Evolutionary conservation across 768 basidiomycete species (phyloP), one percentile per base, ranked within the genome.

Genomic region (Tylopilus cervinicoccineus): DNA sequence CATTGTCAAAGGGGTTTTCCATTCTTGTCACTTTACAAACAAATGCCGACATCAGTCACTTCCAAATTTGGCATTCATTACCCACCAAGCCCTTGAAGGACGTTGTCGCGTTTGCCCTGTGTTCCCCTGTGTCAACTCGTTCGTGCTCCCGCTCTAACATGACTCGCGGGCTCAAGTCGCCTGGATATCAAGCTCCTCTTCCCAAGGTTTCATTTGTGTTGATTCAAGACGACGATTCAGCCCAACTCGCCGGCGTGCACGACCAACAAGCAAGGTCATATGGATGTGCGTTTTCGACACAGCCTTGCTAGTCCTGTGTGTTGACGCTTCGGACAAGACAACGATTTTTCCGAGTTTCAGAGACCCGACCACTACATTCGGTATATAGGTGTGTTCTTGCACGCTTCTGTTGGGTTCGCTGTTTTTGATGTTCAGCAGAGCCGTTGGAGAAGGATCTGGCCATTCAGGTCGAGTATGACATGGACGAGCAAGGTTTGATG

Each of bases 401-500:
- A n/a, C n/a, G n/a, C 20, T 27, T 28, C 22, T 31, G 20, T 16
- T 24, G 31, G 26, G 22, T 46, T 12, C 24, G 29, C 33, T 11
- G 26, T 38, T 45, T n/a, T 43, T 61, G 50, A 55, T 23, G 36
- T 28, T 39, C 39, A 23, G 20, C 61, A 91, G 93, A 96, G 60
- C 95, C 95, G 0, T 73, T 96, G 55, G 95, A 99, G 64, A 83
- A 81, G 39, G 96, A 99, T 55, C 79, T 98, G 16, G 86, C 87
- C 7, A 80, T 81, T 32, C 93, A 95, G 57, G 95, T 99, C 20
- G 96, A 98, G 67, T 99, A 99, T 73, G 96, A 98, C 63, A 98
- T 99, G 93, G 96, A 98, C 62, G 96, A 97, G 63, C 94, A 97
- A 81, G 94, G 93, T 87, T 31, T 17, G 73, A 58, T 17, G 11